Conservation (phyloP, 352 stramenopile genomes). For the Globisporangium apiculatum region DNA sequence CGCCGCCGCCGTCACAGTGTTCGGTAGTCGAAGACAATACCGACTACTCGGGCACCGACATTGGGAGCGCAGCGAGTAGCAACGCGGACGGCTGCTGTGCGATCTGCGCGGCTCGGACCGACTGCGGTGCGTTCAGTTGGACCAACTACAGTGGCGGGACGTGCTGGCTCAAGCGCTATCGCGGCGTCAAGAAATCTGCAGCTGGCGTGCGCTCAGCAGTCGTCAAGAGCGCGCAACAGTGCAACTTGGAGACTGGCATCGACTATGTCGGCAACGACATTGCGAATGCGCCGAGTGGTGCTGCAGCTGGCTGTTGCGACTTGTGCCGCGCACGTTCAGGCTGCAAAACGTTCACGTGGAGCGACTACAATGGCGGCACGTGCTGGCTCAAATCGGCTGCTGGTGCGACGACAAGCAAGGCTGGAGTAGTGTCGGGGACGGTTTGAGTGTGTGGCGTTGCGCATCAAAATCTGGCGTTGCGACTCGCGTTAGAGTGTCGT, state of each 20-base stretch:
- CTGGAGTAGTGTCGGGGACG: no score
- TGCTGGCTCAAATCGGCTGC: conserved; percentile 40
- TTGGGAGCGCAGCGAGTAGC: conserved; percentile 7
- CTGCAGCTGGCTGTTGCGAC: conserved; percentile 15
- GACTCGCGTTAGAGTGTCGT: no score
- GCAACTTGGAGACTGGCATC: conserved; percentile 6
- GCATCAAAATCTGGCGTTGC: no score
- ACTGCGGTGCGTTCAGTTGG: conserved; percentile 38
- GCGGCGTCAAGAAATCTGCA: neutral
- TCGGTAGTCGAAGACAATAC: neutral
- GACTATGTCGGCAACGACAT: conserved; percentile 31
- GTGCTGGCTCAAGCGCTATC: conserved; percentile 47
- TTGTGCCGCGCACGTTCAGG: conserved; percentile 18
- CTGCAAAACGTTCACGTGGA: conserved; percentile 53
- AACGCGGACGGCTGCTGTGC: conserved; percentile 10
- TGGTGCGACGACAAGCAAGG: no score
- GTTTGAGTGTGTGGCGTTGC: no score
- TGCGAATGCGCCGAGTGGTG: conserved; percentile 7
- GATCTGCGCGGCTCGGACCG: conserved; percentile 2
- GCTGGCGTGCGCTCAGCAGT: conserved; percentile 1
- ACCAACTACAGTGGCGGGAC: conserved; percentile 34
- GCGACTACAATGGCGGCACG: conserved; percentile 35
- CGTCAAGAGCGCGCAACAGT: neutral
- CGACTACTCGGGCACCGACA: conserved; percentile 9
- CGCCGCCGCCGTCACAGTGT: neutral